phyloP scores from a whole-genome alignment of 1,284 basidiomycete genomes.

The Polyporus tsugae region DNA sequence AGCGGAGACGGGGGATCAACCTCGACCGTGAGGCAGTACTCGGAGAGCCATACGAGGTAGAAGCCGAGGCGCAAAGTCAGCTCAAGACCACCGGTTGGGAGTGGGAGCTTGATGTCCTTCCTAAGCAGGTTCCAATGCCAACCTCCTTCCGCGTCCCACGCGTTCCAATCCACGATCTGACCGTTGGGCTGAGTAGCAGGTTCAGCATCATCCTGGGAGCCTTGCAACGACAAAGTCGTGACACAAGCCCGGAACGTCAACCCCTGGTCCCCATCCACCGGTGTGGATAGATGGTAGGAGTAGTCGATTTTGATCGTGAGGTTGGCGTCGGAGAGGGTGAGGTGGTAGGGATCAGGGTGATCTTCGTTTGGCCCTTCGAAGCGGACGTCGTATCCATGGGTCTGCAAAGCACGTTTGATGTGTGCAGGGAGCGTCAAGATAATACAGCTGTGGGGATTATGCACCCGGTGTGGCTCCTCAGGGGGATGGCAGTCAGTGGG shows the following conservation, averaged over 20 bases:
- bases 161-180: not conserved
- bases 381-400: not conserved
- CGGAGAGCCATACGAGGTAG: not conserved
- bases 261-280: not conserved
- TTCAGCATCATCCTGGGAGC: not conserved
- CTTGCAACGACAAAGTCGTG: too few species aligned
- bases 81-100: not conserved
- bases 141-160: not conserved
- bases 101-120: not conserved
- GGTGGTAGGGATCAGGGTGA: too few species aligned
- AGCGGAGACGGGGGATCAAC: not conserved
- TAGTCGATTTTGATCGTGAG: not conserved
- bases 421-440: not conserved
- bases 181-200: not conserved
- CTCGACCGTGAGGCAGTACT: not conserved
- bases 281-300: not conserved
- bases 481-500: too few species aligned
- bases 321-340: not conserved
- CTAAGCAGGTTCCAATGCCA: not conserved
- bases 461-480: too few species aligned
- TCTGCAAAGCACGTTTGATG: not conserved
- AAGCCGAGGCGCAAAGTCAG: not conserved
- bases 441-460: not conserved
- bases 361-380: not conserved
- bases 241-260: not conserved